Conservation (phyloP, 805 yeast species). For the Candida schatavii region DNA sequence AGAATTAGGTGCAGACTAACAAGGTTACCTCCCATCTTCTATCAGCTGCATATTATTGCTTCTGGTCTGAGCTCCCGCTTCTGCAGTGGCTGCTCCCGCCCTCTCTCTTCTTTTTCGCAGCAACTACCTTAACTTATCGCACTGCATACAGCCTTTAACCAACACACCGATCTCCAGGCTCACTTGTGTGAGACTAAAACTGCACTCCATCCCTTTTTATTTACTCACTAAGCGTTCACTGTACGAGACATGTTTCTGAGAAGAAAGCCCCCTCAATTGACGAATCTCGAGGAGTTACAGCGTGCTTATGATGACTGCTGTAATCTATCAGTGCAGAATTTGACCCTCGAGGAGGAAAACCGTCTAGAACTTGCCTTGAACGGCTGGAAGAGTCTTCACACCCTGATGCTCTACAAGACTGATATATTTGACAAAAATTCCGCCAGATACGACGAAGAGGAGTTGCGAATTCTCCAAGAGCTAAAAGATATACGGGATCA, state of each 20-base stretch:
- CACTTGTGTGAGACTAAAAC: too few species aligned
- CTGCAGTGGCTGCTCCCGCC: too few species aligned
- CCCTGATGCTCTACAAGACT: conserved; percentile 53
- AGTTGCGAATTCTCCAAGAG: conserved; percentile 25
- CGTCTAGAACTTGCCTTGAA: conserved; percentile 54
- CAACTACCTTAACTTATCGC: too few species aligned
- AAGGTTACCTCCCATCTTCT: neutral
- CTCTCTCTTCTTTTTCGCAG: too few species aligned
- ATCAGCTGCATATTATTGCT: neutral
- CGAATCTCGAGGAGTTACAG: conserved; percentile 50
- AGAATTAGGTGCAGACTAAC: too few species aligned
- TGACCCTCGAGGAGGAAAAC: conserved; percentile 55
- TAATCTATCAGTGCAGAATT: conserved; percentile 53
- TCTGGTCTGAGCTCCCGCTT: neutral
- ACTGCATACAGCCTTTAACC: too few species aligned
- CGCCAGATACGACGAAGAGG: conserved; percentile 25
- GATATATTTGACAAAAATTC: conserved; percentile 49
- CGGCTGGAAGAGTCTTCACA: conserved; percentile 75
- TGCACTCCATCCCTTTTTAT: neutral
- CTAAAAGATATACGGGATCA: conserved; percentile 39
- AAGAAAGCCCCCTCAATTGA: conserved; percentile 57
- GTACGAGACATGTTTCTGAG: conserved; percentile 45
- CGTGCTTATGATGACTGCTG: conserved; percentile 63
- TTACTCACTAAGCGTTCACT: neutral
- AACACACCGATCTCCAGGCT: too few species aligned